Evolutionary conservation across 345 rosid genomes (phyloP).

Genomic region (Hirschfeldia incana): DNA sequence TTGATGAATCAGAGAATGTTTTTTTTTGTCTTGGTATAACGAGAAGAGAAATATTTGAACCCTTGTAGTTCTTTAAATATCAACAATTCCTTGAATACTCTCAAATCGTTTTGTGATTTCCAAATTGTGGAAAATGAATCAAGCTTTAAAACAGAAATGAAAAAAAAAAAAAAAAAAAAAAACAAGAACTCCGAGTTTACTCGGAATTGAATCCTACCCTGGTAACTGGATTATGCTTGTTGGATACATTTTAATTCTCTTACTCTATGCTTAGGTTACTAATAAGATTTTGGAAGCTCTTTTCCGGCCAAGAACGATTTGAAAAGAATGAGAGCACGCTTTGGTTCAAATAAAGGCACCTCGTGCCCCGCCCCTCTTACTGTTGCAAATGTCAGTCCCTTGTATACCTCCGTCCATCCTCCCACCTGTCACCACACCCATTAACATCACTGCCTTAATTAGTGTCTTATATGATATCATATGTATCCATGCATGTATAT

Average conservation of each 20-base stretch:
- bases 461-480: background rate
- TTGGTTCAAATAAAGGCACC: constrained; percentile 63
- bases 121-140: constrained; percentile 33
- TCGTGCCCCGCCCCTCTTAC: constrained; percentile 73
- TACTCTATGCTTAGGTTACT: constrained; percentile 27
- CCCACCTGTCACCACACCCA: constrained; percentile 56
- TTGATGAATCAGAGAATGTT: background rate
- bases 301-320: constrained; percentile 58
- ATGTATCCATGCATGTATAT: background rate
- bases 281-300: constrained; percentile 47
- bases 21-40: background rate
- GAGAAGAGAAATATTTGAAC: constrained; percentile 2
- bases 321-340: constrained; percentile 54
- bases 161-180: background rate
- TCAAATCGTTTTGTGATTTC: constrained; percentile 24
- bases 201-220: constrained; percentile 32
- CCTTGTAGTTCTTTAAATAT: constrained; percentile 12
- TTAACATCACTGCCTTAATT: constrained; percentile 6
- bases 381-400: constrained; percentile 65
- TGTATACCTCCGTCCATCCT: constrained; percentile 84
- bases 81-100: constrained; percentile 27
- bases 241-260: background rate
- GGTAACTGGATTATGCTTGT: constrained; percentile 10
- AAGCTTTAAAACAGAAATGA: background rate
- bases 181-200: constrained; percentile 21